Evolutionary conservation across 2,329 filamentous ascomycete species (phyloP).

Genomic region (Claviceps purpurea): DNA sequence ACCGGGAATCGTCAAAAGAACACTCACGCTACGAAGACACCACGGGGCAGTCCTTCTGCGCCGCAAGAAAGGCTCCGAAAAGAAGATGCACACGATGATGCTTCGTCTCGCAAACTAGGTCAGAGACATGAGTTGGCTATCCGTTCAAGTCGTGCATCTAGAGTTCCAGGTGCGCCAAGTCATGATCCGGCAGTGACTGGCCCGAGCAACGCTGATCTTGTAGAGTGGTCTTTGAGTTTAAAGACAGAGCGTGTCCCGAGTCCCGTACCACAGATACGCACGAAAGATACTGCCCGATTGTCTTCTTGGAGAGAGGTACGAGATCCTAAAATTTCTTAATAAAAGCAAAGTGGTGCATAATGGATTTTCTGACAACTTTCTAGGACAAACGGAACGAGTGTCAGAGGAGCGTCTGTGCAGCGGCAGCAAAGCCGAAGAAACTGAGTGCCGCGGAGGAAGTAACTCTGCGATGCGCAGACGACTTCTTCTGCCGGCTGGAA

Average conservation of each 20-base stretch:
- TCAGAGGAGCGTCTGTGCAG: not conserved
- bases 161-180: not conserved
- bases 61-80: not conserved
- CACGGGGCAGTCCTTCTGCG: not conserved
- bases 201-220: not conserved
- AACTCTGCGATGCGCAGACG: not conserved
- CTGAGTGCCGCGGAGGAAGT: not conserved
- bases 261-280: too few relatives aligned
- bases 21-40: not conserved
- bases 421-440: not conserved
- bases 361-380: not conserved
- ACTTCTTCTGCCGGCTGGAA: not conserved
- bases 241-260: not conserved
- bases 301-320: not conserved
- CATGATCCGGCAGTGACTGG: not conserved
- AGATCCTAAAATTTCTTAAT: not conserved
- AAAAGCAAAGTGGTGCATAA: not conserved
- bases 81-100: not conserved
- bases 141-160: not conserved
- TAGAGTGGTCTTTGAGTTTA: not conserved
- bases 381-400: not conserved
- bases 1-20: not conserved
- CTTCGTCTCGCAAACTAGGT: not conserved
- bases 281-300: not conserved
- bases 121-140: not conserved